These are phyloP conservation scores for Pholiota conissans DNA, from an alignment of 768 basidiomycete species.

Conservation along the genomic window DNA sequence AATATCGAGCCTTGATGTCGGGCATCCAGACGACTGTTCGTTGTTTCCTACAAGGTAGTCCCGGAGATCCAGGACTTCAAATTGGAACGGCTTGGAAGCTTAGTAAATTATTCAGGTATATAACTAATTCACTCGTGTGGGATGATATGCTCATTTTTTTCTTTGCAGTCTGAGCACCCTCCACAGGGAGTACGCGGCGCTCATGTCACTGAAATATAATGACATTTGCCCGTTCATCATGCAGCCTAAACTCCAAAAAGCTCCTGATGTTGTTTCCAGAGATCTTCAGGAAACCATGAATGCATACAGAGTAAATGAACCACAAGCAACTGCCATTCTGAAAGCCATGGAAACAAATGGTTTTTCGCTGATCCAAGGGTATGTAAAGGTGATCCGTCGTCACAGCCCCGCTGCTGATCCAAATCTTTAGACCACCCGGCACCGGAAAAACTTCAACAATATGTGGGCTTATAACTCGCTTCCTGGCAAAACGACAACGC, in stretches of 20 bases:
- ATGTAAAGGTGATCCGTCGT: slow-evolving; percentile 16
- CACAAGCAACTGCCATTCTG: slow-evolving; percentile 88
- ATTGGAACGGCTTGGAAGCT: slow-evolving; percentile 71
- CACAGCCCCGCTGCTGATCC: not conserved
- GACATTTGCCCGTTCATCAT: slow-evolving; percentile 75
- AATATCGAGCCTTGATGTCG: slow-evolving; percentile 32
- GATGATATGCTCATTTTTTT: slow-evolving; percentile 3
- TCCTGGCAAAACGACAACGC: slow-evolving; percentile 65
- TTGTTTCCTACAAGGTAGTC: slow-evolving; percentile 40
- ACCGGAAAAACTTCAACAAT: slow-evolving; percentile 99
- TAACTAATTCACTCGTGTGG: not conserved
- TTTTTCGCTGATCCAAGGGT: slow-evolving; percentile 96
- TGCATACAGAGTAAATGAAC: slow-evolving; percentile 80
- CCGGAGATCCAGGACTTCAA: slow-evolving; percentile 60
- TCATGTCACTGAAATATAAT: slow-evolving; percentile 81
- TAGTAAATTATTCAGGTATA: slow-evolving; percentile 81
- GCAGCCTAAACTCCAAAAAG: slow-evolving; percentile 56
- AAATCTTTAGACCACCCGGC: slow-evolving; percentile 79
- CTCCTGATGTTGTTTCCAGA: slow-evolving; percentile 41
- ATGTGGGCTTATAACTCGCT: slow-evolving; percentile 87
- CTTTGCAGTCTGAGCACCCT: slow-evolving; percentile 85
- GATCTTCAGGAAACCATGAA: slow-evolving; percentile 68
- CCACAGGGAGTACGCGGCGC: slow-evolving; percentile 88
- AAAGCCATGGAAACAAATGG: slow-evolving; percentile 71
- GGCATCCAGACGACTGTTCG: slow-evolving; percentile 63